A percentile compares a stretch with the other conserved stretches of the same genome.
Conservation (phyloP, 208 protist species). For the Strigomonas culicis region DNA sequence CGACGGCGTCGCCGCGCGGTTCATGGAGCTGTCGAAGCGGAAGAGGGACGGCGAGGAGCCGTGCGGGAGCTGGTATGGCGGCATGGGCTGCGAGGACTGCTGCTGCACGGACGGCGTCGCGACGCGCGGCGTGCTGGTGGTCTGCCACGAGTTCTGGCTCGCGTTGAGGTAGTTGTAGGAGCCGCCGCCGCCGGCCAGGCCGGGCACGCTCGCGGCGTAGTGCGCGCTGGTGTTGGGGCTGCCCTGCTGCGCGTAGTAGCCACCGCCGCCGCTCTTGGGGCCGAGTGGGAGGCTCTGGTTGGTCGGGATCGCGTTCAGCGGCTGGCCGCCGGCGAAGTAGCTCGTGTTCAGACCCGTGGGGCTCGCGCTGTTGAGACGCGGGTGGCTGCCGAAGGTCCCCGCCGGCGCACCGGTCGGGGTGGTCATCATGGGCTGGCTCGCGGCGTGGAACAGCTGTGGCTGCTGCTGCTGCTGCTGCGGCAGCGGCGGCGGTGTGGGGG, state of each 20-base stretch:
- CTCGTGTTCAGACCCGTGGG: background rate
- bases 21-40: background rate
- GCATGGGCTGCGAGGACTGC: background rate
- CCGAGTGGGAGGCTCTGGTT: too few relatives aligned
- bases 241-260: too few relatives aligned
- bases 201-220: background rate
- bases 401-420: too few relatives aligned
- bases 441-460: too few relatives aligned
- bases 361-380: background rate
- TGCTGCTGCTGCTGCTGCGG: background rate
- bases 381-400: background rate
- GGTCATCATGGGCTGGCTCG: too few relatives aligned
- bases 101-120: too few relatives aligned
- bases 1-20: background rate
- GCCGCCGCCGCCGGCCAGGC: too few relatives aligned
- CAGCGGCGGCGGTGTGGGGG: background rate
- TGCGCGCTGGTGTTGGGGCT: slow-evolving; percentile 3
- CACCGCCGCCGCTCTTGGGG: too few relatives aligned
- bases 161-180: background rate
- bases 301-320: background rate
- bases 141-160: background rate
- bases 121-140: too few relatives aligned
- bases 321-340: background rate
- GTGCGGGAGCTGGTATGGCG: background rate
- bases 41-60: background rate